These are phyloP conservation scores for Neurospora discreta DNA, from an alignment of 495 filamentous ascomycete genomes.

Conservation along the genomic window DNA sequence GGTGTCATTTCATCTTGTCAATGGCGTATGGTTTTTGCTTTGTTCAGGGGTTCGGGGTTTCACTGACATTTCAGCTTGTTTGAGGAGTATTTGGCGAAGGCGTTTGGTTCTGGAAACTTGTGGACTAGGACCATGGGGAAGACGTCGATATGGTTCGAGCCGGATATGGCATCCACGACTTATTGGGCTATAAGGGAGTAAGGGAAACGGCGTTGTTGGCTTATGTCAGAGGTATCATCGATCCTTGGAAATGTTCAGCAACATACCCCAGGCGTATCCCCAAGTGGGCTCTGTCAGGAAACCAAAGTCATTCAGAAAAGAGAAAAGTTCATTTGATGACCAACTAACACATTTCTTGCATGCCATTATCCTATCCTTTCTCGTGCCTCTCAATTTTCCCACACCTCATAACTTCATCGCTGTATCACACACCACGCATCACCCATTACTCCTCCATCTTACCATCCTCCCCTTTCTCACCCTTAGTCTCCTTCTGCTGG, in stretches of 20 bases:
- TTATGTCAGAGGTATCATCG: neutral
- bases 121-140: neutral
- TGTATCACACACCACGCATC: neutral
- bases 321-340: too few species aligned
- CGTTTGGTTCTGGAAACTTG: neutral
- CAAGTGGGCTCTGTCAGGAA: neutral
- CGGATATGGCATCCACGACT: neutral
- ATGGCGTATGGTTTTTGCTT: rapidly evolving
- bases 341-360: neutral
- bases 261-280: too few species aligned
- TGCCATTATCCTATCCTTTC: neutral
- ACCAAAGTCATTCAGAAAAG: neutral
- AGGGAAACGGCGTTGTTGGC: neutral
- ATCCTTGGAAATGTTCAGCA: neutral
- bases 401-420: neutral
- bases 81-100: neutral
- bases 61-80: neutral
- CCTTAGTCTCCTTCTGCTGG: neutral
- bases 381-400: neutral
- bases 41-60: neutral
- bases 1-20: neutral
- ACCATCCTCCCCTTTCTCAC: neutral
- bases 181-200: neutral
- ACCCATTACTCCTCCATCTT: neutral
- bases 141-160: neutral